Evolutionary conservation across 2,329 filamentous ascomycete species (phyloP).

Genomic region (Mollisiaceae sp.): DNA sequence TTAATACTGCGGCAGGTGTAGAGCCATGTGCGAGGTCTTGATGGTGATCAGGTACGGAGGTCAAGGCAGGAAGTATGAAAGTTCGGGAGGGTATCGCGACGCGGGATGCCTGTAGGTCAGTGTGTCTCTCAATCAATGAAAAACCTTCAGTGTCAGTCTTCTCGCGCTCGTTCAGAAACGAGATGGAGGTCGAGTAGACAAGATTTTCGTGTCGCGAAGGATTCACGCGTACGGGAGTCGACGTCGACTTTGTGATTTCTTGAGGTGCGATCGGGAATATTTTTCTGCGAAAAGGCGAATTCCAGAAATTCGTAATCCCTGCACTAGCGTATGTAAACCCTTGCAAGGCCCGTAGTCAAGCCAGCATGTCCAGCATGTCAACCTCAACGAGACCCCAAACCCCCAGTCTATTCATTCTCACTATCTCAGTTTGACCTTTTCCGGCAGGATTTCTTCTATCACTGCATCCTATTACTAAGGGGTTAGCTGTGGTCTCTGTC

Average conservation of each 20-base stretch:
- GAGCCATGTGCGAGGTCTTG: neutral
- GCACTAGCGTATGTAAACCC: neutral
- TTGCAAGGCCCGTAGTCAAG: constrained; percentile 3
- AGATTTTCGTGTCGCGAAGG: neutral
- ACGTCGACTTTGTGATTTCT: neutral
- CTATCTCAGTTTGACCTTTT: neutral
- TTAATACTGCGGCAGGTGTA: neutral
- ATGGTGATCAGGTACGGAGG: neutral
- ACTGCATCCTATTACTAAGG: constrained; percentile 14
- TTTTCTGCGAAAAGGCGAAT: neutral
- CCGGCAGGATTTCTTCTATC: constrained; percentile 6
- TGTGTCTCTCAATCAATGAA: neutral
- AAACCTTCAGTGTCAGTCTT: neutral
- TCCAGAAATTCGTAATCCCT: neutral
- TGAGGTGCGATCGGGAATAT: neutral
- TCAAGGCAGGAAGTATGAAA: no score
- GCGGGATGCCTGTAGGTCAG: neutral
- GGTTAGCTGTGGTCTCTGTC: neutral
- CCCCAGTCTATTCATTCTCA: constrained; percentile 1
- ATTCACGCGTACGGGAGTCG: neutral
- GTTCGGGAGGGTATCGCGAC: neutral
- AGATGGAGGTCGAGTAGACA: neutral
- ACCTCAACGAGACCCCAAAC: constrained; percentile 3
- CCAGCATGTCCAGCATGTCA: constrained; percentile 4
- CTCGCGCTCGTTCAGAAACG: neutral